A percentile compares a stretch with the other conserved stretches of the same genome.
These are phyloP conservation scores for Talaromyces albobiverticillius DNA, from an alignment of 2,329 filamentous ascomycete genomes.

Conservation along the genomic window DNA sequence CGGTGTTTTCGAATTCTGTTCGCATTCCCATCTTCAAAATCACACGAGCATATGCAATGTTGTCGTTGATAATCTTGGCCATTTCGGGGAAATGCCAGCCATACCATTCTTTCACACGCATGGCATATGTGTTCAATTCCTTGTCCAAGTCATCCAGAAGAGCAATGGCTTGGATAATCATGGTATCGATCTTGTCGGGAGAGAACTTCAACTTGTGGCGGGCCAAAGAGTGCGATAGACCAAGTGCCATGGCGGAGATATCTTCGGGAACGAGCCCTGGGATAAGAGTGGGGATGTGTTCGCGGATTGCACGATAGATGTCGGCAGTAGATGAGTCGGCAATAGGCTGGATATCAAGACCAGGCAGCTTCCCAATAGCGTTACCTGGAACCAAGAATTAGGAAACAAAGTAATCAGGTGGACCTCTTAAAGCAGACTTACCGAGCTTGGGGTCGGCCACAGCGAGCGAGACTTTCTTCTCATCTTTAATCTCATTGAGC, in stretches of 20 bases:
- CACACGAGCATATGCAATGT: conserved; percentile 86
- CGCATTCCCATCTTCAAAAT: conserved; percentile 89
- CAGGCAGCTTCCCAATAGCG: conserved; percentile 87
- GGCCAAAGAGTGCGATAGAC: conserved; percentile 94
- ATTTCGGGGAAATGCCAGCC: conserved; percentile 99
- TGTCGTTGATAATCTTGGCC: conserved; percentile 95
- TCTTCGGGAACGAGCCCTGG: conserved; percentile 82
- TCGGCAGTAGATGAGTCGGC: conserved; percentile 80
- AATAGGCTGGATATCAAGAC: conserved; percentile 79
- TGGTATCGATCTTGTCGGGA: conserved; percentile 96
- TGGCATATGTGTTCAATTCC: conserved; percentile 97
- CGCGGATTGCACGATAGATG: conserved; percentile 89
- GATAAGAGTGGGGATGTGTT: conserved; percentile 85
- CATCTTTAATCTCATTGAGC: conserved; percentile 87
- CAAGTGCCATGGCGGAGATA: conserved; percentile 89
- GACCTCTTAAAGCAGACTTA: conserved; percentile 26
- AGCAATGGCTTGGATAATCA: conserved; percentile 97
- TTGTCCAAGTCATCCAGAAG: conserved; percentile 96
- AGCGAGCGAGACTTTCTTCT: conserved; percentile 93
- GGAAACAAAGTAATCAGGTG: conserved; percentile 7
- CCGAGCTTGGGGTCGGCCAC: conserved; percentile 90
- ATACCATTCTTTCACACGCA: conserved; percentile 99
- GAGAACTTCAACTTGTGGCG: conserved; percentile 99
- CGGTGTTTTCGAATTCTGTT: conserved; percentile 69
- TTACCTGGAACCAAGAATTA: conserved; percentile 50